Conservation (phyloP, 2,329 filamentous ascomycete genomes). For the Pestalotiopsis sp. region DNA sequence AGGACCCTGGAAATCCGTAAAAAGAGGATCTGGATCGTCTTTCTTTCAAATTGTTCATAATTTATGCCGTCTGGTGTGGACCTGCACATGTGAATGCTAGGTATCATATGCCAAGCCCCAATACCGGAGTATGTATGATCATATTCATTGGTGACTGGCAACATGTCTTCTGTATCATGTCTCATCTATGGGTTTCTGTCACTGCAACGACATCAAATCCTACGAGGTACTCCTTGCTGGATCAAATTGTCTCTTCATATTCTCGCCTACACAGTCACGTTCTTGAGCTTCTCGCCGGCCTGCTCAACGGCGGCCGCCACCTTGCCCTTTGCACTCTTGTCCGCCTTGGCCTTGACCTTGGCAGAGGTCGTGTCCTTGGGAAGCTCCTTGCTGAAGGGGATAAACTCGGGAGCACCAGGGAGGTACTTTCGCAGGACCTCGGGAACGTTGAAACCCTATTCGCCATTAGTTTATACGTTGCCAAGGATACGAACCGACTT, state of each 20-base stretch:
- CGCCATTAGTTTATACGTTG: constrained; percentile 7
- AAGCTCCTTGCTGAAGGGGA: constrained; percentile 85
- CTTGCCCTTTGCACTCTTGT: constrained; percentile 29
- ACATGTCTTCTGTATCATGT: neutral
- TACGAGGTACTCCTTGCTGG: neutral
- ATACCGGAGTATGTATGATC: neutral
- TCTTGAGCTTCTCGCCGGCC: constrained; percentile 30
- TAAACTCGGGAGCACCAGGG: constrained; percentile 84
- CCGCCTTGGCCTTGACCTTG: constrained; percentile 48
- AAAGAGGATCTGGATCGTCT: neutral
- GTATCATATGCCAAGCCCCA: neutral
- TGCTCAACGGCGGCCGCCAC: constrained; percentile 27
- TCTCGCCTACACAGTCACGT: constrained; percentile 25
- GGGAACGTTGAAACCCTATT: constrained; percentile 75
- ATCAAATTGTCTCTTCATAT: neutral
- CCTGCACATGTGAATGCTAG: neutral
- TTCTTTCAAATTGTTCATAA: neutral
- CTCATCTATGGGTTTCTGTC: neutral
- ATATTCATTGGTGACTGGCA: neutral
- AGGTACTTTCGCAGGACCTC: constrained; percentile 88
- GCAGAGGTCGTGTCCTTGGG: constrained; percentile 73
- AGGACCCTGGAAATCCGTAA: neutral
- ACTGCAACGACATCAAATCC: neutral
- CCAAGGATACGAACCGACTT: constrained; percentile 33
- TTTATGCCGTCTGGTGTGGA: neutral